Evolutionary conservation across 1,139 yeast genomes (phyloP).

Genomic region (Geotrichum macrosporum): DNA sequence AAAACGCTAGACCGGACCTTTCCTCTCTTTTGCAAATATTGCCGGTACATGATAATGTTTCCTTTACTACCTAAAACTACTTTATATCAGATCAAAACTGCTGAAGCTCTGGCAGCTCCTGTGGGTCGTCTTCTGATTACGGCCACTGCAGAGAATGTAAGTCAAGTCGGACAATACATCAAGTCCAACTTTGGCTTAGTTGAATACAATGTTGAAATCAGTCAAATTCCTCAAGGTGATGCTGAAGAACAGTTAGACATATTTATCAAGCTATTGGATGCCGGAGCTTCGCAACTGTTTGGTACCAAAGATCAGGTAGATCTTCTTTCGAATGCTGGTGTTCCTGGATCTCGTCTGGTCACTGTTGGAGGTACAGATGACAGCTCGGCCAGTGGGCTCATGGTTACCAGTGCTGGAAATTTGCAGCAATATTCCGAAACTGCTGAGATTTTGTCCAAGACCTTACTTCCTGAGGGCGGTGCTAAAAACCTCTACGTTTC

Average conservation of each 20-base stretch:
- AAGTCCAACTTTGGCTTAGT: constrained; percentile 33
- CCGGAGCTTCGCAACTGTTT: constrained; percentile 58
- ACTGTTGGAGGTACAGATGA: constrained; percentile 32
- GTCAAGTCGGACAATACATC: constrained; percentile 25
- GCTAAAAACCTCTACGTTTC: constrained; percentile 44
- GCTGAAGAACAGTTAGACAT: constrained; percentile 40
- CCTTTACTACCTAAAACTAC: constrained; percentile 46
- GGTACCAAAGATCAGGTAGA: constrained; percentile 40
- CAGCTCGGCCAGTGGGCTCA: constrained; percentile 25
- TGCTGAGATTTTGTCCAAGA: constrained; percentile 25
- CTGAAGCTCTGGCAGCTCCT: constrained; percentile 31
- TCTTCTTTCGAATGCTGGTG: constrained; percentile 46
- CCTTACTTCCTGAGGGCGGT: constrained; percentile 40
- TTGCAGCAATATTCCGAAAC: constrained; percentile 17
- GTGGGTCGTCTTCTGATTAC: constrained; percentile 44
- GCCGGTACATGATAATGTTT: constrained; percentile 30
- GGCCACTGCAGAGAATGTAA: constrained; percentile 39
- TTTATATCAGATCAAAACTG: constrained; percentile 27
- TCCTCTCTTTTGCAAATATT: too few species aligned
- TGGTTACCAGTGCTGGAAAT: constrained; percentile 31
- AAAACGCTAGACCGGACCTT: too few species aligned
- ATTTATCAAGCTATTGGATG: constrained; percentile 56
- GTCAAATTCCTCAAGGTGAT: constrained; percentile 33
- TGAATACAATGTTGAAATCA: constrained; percentile 42
- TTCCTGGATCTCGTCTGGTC: constrained; percentile 59